Evolutionary conservation across 345 rosid genomes (phyloP), one percentile per base, ranked within the genome.

Genomic region (Lumnitzera littorea): DNA sequence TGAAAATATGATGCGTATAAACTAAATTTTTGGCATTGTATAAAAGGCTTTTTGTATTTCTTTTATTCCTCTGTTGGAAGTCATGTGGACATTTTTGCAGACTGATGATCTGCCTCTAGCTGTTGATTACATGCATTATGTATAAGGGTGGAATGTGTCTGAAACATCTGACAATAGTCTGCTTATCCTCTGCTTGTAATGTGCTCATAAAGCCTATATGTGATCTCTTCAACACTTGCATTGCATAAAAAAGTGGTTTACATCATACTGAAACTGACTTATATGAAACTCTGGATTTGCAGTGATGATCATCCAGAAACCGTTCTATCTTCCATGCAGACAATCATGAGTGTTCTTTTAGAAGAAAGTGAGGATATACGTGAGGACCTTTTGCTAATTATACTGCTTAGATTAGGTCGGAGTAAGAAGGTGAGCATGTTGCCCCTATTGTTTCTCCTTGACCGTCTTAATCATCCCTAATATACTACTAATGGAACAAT

Each of bases 291-390:
- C 11, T 57, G 67, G 58, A 48, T 47, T 17, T 76, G 82, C 96
- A 94, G 99, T 56, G 97, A 90, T 82, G 95, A 90, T 72, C 97
- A 88, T 72, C 97, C 87, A 55, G 88, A 88, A 74, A 82, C 80
- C 77, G 91, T 94, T 73, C 62, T 86, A 20, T 72, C 87, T 46
- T 90, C 99, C 50, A 94, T 94, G 97, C 92, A 86, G 72, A 84
- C 81, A 58, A 90, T 88, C 81, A 84, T 94, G 92, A 71, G 65
- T 41, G 85, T 84, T 70, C 84, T 90, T 65, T 71, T 94, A 73
- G 92, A 94, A 79, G 96, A 94, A 71, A 94, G 95, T 68, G 99
- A 94, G 77, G 97, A 90, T 67, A 74, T 90, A 62, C 75, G 51
- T 49, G 99, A 94, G 70, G 89, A 90, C 76, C 88, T 88, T 49